Base-by-base conservation (phyloP, 1,139 yeast genomes). In the Diutina scorzettiae region DNA sequence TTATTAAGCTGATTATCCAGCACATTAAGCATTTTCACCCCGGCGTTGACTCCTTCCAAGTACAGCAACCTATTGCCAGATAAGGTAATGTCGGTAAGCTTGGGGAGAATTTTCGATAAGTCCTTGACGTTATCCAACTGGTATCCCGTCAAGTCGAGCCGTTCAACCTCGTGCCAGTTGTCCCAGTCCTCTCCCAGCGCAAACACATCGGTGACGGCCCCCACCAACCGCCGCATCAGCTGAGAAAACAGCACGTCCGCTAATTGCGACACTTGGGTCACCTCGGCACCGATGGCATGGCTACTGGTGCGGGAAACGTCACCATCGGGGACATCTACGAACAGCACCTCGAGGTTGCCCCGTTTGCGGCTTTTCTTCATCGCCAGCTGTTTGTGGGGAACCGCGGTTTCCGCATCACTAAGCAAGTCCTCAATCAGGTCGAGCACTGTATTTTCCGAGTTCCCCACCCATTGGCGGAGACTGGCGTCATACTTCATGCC, bases 311-410 rank as follows among this genome's bases (percentile, higher is more conserved):
- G 37, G 14, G n/a, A n/a, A 5, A 32, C 24, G 28, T 34, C 39
- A n/a, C n/a, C 39, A 3, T 34, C 28, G 12, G 28, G 39, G 14
- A 14, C 16, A 14, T 23, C 29, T 14, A 23, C 39, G 16, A 34
- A 34, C 39, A 34, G 39, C 11, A 34, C 39, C 9, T 34, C 39
- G 17, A 21, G 39, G 11, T 23, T n/a, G 5, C 37, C 37, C 5
- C 24, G 6, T 3, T 28, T 27, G 5, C 19, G 14, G 16, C 16
- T 21, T 28, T 34, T 34, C 11, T 23, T 23, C 39, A 34, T 34
- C 29, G 39, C 39, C 39, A 34, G 39, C 20, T 32, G 37, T 9
- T 20, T 19, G 16, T 9, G 7, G 11, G 16, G 8, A 2, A 14
- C 27, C 14, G 17, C 12, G 9, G 33, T 4, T 23, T 34, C 39